phyloP scores from a whole-genome alignment of 2,329 filamentous ascomycete genomes.

The Gremmenia infestans region DNA sequence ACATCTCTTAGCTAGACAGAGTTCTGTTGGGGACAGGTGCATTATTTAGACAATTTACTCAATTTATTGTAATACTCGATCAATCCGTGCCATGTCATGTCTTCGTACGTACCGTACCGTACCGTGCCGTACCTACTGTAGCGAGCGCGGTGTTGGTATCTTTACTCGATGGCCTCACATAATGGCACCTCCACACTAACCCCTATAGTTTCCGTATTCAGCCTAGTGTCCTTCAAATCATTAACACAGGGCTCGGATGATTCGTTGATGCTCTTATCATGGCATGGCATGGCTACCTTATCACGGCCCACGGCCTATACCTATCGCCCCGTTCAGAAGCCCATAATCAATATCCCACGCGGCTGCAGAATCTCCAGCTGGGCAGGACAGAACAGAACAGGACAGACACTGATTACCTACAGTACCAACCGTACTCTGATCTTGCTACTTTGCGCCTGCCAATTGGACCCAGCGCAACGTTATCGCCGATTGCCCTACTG shows the following conservation, averaged over 20 bases:
- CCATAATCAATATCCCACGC: conserved; percentile 3
- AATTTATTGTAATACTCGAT: neutral
- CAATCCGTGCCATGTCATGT: no score
- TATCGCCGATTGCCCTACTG: no score
- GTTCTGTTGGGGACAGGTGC: neutral
- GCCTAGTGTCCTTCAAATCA: neutral
- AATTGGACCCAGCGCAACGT: no score
- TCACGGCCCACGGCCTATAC: neutral
- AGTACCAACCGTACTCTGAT: neutral
- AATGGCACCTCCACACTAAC: conserved; percentile 1
- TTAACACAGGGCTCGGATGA: neutral
- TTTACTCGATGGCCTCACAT: conserved; percentile 18
- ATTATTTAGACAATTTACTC: neutral
- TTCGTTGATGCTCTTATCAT: conserved; percentile 23
- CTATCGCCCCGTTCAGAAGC: conserved; percentile 2
- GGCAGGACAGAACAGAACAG: no score
- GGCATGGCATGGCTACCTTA: conserved; percentile 9
- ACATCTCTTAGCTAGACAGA: neutral
- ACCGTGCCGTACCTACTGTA: no score
- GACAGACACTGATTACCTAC: neutral
- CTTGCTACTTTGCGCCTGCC: neutral
- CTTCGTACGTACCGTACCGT: no score
- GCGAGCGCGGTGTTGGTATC: no score
- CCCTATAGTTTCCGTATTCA: neutral
- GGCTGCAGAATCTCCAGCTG: neutral